phyloP scores from a whole-genome alignment of 306 rosid genomes.

The Vigna nakashimae region DNA sequence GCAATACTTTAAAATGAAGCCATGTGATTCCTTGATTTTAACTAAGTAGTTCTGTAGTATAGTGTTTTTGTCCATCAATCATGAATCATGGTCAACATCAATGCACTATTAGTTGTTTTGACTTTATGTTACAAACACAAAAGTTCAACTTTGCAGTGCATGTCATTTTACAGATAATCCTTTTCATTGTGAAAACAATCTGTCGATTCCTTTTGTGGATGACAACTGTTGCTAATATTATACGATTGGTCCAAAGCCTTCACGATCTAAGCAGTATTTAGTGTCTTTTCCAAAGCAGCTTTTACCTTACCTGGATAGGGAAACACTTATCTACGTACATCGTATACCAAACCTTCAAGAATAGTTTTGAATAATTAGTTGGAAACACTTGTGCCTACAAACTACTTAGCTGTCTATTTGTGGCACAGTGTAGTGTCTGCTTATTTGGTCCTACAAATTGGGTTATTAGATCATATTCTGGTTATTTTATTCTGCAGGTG shows the following conservation, averaged over 20 bases:
- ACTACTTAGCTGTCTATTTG: constrained; percentile 27
- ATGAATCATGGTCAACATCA: constrained; percentile 22
- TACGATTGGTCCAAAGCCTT: constrained; percentile 46
- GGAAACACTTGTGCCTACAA: constrained; percentile 44
- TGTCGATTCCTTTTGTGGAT: constrained; percentile 30
- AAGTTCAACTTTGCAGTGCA: constrained; percentile 18
- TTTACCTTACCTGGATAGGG: constrained; percentile 34
- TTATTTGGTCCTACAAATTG: constrained; percentile 40
- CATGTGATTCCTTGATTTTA: constrained; percentile 37
- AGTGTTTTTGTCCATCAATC: constrained; percentile 6
- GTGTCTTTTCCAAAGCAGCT: constrained; percentile 35
- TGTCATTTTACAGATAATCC: constrained; percentile 23
- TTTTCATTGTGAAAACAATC: constrained; percentile 35
- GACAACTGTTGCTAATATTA: constrained; percentile 44
- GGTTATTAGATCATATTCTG: constrained; percentile 27
- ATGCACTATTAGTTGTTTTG: constrained; percentile 5
- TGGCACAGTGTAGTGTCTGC: constrained; percentile 18
- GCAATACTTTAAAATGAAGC: constrained; percentile 26
- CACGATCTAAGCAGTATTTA: constrained; percentile 12
- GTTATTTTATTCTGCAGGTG: constrained; percentile 66
- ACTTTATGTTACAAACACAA: constrained; percentile 16
- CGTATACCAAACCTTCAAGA: no score
- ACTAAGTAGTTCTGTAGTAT: background rate
- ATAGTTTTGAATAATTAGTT: no score
- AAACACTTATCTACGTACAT: background rate